phyloP scores from a whole-genome alignment of 208 protist species.

The Trypanosoma melophagium region DNA sequence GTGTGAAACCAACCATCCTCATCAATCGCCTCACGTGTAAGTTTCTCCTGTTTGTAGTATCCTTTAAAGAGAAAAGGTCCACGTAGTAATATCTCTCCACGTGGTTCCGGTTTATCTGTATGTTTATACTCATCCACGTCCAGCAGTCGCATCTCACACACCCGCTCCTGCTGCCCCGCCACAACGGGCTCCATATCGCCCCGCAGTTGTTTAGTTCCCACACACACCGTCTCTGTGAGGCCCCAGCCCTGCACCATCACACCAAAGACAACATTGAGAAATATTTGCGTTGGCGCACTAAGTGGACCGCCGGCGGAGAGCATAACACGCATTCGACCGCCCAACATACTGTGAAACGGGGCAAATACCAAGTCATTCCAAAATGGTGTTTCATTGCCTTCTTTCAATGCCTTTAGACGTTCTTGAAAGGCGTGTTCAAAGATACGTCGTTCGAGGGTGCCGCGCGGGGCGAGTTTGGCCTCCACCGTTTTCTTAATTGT shows the following conservation, averaged over 20 bases:
- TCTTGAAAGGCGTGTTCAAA: constrained; percentile 70
- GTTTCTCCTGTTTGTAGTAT: background rate
- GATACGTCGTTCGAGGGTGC: constrained; percentile 40
- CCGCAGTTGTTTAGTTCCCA: constrained; percentile 28
- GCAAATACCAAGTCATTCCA: constrained; percentile 75
- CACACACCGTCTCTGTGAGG: constrained; percentile 63
- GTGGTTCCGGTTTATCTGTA: background rate
- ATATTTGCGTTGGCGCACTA: constrained; percentile 56
- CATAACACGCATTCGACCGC: constrained; percentile 61
- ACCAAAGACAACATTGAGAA: constrained; percentile 68
- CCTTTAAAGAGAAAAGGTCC: background rate
- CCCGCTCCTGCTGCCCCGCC: constrained; percentile 22
- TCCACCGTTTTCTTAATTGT: constrained; percentile 48
- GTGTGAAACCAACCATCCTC: background rate
- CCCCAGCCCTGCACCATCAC: constrained; percentile 63
- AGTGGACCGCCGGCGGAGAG: constrained; percentile 59
- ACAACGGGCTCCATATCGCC: constrained; percentile 25
- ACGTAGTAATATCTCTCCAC: background rate
- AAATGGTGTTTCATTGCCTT: constrained; percentile 73
- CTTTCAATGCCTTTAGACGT: constrained; percentile 46
- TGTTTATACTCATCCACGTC: constrained; percentile 22
- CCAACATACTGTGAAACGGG: constrained; percentile 68
- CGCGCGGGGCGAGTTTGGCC: constrained; percentile 36
- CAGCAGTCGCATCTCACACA: constrained; percentile 28
- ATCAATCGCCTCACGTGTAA: background rate